Base-by-base conservation (phyloP, 2,329 filamentous ascomycete species). In the Talaromyces verruculosus region DNA sequence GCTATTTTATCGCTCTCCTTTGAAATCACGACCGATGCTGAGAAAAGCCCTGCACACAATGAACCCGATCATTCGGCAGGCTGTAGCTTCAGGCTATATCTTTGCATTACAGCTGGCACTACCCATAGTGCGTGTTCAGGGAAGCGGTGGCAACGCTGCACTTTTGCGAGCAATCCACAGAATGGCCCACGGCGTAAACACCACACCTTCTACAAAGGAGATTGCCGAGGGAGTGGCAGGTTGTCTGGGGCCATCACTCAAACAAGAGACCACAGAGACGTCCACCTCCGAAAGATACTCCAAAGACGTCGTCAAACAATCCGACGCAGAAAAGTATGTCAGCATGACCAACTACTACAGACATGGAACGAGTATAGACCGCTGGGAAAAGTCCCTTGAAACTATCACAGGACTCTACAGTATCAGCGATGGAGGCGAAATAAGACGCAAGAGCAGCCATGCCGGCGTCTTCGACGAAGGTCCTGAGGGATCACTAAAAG, bases 271-370 rank as follows among this genome's bases (percentile, higher is more conserved):
- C 17, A 77, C 76, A 4, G 65, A 71, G 28, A 78, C 71, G 10
- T 70, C 66, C 30, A 63, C 66, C 30, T 72, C 70, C 25, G 75
- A 77, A 37, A 69, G 71, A 13, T 84, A 84, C 68, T 80, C 78
- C 17, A 64, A 74, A 2, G 79, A 78, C 2, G 78, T 85, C 67
- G 62, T 70, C 22, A 51, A 70, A 37, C 71, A 74, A 30, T 78
- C 83, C 13, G 73, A 79, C 2, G 72, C 74, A 35, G 80, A 79
- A 28, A 84, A 83, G 65, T 84, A 85, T 76, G 74, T 78, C 13
- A 79, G 85, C 67, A 84, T 84, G 71, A 81, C 84, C 28, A 75
- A 78, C 13, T 81, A 87, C 63, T 88, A 88, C 73, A 81, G 84
- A 37, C 80, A 88, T 51, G 80, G 81, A 1, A 76, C 85, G 0